Conservation (phyloP, 768 basidiomycete species). For the Boletus sp. region DNA sequence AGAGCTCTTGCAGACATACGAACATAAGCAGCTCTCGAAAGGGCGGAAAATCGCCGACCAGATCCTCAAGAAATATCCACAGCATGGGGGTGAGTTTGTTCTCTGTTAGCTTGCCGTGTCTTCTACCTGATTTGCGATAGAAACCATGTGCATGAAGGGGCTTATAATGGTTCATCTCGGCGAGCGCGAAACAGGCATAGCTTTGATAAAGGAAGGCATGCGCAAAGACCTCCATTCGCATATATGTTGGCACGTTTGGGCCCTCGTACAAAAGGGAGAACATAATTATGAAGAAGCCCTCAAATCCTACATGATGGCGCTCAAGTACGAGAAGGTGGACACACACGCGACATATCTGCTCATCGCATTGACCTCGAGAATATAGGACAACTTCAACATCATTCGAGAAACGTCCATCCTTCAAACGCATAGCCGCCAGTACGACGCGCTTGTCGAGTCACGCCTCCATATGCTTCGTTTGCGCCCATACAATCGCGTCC, state of each 20-base stretch:
- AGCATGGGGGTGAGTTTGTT: conserved; percentile 83
- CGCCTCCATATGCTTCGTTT: conserved; percentile 75
- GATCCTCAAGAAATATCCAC: conserved; percentile 92
- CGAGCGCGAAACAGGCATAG: conserved; percentile 74
- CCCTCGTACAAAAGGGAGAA: conserved; percentile 89
- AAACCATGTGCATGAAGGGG: conserved; percentile 96
- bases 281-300: conserved; percentile 94
- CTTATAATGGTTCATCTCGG: conserved; percentile 80
- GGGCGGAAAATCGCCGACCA: conserved; percentile 88
- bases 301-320: conserved; percentile 87
- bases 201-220: conserved; percentile 81
- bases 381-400: conserved; percentile 90
- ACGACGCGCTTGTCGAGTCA: conserved; percentile 74
- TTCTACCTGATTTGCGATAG: conserved; percentile 38
- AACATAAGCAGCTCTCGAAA: conserved; percentile 83
- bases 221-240: conserved; percentile 81
- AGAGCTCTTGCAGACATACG: conserved; percentile 83
- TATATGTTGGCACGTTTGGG: conserved; percentile 98
- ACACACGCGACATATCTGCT: not conserved
- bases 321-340: conserved; percentile 83
- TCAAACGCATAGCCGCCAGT: conserved; percentile 83
- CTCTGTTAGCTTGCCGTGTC: not conserved
- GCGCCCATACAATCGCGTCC: conserved; percentile 77
- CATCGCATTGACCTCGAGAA: not conserved
- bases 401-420: conserved; percentile 86